Percentiles rank a stretch among this genome's conserved stretches.
These are phyloP conservation scores for Cercospora brassicicola DNA, from an alignment of 2,329 filamentous ascomycete species.

Conservation along the genomic window DNA sequence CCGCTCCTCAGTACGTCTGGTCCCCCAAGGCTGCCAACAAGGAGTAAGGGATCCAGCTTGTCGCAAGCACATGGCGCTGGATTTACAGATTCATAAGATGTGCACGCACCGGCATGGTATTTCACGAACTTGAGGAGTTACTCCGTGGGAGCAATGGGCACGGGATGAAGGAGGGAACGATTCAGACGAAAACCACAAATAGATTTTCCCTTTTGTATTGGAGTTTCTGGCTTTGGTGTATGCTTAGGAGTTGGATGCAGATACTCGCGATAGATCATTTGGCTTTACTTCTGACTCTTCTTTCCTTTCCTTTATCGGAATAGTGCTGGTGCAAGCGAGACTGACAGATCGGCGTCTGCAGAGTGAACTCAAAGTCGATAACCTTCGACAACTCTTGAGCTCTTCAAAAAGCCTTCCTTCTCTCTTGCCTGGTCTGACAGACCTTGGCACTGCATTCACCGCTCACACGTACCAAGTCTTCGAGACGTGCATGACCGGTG, in stretches of 20 bases:
- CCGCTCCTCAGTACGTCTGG: not conserved
- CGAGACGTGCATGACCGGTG: not conserved
- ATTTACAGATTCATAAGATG: not conserved
- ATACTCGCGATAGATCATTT: not conserved
- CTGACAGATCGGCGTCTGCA: not conserved
- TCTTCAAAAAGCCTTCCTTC: no score
- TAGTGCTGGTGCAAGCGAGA: not conserved
- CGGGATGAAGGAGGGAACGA: not conserved
- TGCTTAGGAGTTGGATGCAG: not conserved
- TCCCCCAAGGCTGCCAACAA: not conserved
- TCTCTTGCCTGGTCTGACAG: no score
- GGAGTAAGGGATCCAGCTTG: not conserved
- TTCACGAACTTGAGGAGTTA: not conserved
- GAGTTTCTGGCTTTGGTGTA: not conserved
- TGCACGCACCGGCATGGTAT: not conserved
- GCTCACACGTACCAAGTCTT: not conserved
- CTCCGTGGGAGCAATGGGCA: not conserved
- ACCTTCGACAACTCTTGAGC: not conserved
- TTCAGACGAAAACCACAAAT: not conserved
- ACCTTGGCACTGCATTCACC: not conserved
- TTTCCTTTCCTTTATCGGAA: not conserved
- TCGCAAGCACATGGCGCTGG: not conserved
- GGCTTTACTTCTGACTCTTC: not conserved
- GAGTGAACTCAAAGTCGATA: not conserved
- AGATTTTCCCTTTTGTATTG: not conserved